These are phyloP conservation scores for Eucalyptus urophylla DNA, from an alignment of 345 rosid species.

Conservation along the genomic window DNA sequence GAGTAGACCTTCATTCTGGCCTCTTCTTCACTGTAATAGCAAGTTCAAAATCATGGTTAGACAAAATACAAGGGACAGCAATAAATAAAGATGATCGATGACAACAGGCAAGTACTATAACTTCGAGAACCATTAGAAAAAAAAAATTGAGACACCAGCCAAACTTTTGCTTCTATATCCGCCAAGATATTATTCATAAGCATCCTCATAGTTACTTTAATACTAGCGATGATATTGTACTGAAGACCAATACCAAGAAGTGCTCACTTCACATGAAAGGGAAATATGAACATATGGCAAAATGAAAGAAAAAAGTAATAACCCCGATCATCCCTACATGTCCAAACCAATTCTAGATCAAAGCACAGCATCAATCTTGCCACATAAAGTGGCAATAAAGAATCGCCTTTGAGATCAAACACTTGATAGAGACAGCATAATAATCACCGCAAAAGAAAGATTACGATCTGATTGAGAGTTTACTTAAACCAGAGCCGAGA, in stretches of 20 bases:
- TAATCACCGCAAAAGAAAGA: background rate
- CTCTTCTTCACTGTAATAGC: slow-evolving; percentile 54
- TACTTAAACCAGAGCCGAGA: background rate
- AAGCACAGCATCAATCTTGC: background rate
- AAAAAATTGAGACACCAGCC: background rate
- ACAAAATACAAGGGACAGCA: background rate
- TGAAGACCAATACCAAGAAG: background rate
- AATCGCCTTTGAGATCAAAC: background rate
- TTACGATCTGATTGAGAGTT: background rate
- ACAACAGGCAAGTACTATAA: background rate
- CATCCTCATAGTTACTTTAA: background rate
- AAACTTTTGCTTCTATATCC: background rate
- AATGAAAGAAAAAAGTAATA: background rate
- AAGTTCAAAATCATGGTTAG: background rate
- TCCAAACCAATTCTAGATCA: background rate
- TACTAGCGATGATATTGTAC: background rate
- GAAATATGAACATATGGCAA: background rate
- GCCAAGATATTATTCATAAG: background rate
- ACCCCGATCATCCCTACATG: background rate
- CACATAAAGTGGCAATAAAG: background rate
- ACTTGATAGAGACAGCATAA: background rate
- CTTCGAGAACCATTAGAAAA: background rate
- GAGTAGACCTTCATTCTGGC: slow-evolving; percentile 88
- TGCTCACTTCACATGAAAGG: background rate
- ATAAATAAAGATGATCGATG: background rate